These are phyloP conservation scores for Klebsormidium nitens DNA, from an alignment of 139 green algal genomes.

Conservation along the genomic window DNA sequence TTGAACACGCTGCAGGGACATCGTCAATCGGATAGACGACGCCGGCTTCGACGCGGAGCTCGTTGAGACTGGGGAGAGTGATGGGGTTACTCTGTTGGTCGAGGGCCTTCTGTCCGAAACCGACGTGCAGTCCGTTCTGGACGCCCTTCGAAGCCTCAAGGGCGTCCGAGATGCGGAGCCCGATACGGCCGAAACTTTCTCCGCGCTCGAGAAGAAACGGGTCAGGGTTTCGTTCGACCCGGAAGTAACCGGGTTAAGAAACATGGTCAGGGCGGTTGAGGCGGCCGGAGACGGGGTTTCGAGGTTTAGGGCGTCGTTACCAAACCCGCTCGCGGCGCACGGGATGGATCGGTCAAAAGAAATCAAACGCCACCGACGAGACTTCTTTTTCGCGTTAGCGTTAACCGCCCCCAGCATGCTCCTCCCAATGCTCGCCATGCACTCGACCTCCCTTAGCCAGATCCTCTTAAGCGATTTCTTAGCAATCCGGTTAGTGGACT, in stretches of 20 bases:
- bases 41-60: conserved; percentile 47
- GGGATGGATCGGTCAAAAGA: conserved; percentile 8
- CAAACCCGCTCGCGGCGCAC: conserved; percentile 5
- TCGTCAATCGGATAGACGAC: conserved; percentile 54
- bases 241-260: conserved; percentile 55
- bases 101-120: conserved; percentile 6
- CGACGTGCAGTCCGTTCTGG: conserved; percentile 29
- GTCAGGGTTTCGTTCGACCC: conserved; percentile 58
- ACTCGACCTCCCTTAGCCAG: conserved; percentile 46
- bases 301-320: conserved; percentile 2
- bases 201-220: background rate
- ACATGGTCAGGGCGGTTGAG: conserved; percentile 61
- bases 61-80: conserved; percentile 9
- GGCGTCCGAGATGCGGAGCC: conserved; percentile 30
- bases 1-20: too few relatives aligned
- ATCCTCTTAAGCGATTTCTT: conserved; percentile 47
- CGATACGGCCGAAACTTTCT: too few relatives aligned
- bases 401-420: conserved; percentile 83
- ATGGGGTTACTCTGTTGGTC: conserved; percentile 27
- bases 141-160: conserved; percentile 6
- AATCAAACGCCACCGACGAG: background rate
- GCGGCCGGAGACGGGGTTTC: conserved; percentile 51
- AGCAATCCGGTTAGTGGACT: conserved; percentile 62
- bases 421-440: conserved; percentile 77
- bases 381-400: too few relatives aligned